These are phyloP conservation scores for Suhomyces bokatorum DNA, from an alignment of 1,139 yeast genomes.

Conservation along the genomic window DNA sequence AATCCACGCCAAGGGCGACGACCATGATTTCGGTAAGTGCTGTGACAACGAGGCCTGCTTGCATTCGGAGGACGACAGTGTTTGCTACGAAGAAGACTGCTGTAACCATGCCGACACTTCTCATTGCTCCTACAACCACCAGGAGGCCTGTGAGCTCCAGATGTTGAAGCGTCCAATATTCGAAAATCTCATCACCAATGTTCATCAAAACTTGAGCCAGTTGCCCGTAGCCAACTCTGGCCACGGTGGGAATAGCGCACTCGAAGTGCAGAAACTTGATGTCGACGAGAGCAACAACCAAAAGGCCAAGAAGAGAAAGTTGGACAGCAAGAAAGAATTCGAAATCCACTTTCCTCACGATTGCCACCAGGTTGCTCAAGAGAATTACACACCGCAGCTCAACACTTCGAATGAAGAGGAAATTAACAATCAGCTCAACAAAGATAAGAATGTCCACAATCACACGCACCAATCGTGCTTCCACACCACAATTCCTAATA, in stretches of 20 bases:
- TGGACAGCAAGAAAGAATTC: conserved; percentile 15
- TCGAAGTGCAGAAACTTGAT: no score
- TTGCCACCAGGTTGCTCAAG: conserved; percentile 29
- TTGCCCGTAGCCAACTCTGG: background rate
- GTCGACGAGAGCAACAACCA: background rate
- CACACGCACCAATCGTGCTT: conserved; percentile 49
- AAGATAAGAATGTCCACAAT: conserved; percentile 14
- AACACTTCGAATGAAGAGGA: background rate
- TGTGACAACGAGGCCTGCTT: conserved; percentile 10
- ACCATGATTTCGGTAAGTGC: conserved; percentile 3
- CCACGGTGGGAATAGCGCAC: background rate
- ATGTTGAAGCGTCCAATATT: conserved; percentile 30
- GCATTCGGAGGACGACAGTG: background rate
- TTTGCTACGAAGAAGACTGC: background rate
- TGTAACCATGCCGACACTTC: background rate
- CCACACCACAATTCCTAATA: conserved; percentile 43
- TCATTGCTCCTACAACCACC: conserved; percentile 3
- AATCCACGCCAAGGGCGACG: conserved; percentile 11
- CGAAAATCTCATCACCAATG: conserved; percentile 38
- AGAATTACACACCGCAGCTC: background rate
- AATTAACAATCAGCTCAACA: background rate
- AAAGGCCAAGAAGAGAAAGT: conserved; percentile 14
- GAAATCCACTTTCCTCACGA: conserved; percentile 41
- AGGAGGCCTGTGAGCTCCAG: conserved; percentile 32
- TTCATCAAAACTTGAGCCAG: conserved; percentile 26